phyloP scores from a whole-genome alignment of 768 basidiomycete genomes.

The Naganishia antarctica region DNA sequence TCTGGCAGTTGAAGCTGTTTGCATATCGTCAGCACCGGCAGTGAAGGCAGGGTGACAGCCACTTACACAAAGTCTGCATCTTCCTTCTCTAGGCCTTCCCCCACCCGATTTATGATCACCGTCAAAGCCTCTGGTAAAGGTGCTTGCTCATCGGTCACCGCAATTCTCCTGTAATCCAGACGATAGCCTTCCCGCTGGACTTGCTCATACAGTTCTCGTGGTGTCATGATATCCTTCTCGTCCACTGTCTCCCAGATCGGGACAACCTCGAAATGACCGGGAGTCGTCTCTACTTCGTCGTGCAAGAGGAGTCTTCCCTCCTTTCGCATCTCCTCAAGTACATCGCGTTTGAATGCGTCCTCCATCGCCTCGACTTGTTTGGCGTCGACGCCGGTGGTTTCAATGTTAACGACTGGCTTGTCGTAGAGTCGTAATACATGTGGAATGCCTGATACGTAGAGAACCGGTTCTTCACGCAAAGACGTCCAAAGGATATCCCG shows the following conservation, averaged over 20 bases:
- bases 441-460: conserved; percentile 67
- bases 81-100: conserved; percentile 53
- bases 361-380: conserved; percentile 89
- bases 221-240: conserved; percentile 48
- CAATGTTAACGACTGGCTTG: conserved; percentile 86
- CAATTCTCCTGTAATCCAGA: conserved; percentile 82
- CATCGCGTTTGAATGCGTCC: conserved; percentile 74
- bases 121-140: conserved; percentile 82
- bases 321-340: conserved; percentile 70
- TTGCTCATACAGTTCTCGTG: conserved; percentile 47
- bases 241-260: conserved; percentile 89
- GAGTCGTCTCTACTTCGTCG: conserved; percentile 89
- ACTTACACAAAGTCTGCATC: conserved; percentile 54
- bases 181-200: conserved; percentile 49
- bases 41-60: background rate
- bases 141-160: conserved; percentile 91
- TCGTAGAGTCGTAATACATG: conserved; percentile 66
- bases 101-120: conserved; percentile 70
- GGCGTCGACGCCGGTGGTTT: conserved; percentile 91
- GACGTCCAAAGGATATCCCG: conserved; percentile 90
- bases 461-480: conserved; percentile 88
- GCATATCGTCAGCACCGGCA: background rate
- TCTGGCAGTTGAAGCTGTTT: conserved; percentile 85
- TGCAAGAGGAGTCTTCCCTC: conserved; percentile 80
- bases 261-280: conserved; percentile 81